Percentiles rank a stretch among this genome's conserved stretches.
These are phyloP conservation scores for Taxawa tesnikishii DNA, from an alignment of 2,329 filamentous ascomycete species.

Conservation along the genomic window DNA sequence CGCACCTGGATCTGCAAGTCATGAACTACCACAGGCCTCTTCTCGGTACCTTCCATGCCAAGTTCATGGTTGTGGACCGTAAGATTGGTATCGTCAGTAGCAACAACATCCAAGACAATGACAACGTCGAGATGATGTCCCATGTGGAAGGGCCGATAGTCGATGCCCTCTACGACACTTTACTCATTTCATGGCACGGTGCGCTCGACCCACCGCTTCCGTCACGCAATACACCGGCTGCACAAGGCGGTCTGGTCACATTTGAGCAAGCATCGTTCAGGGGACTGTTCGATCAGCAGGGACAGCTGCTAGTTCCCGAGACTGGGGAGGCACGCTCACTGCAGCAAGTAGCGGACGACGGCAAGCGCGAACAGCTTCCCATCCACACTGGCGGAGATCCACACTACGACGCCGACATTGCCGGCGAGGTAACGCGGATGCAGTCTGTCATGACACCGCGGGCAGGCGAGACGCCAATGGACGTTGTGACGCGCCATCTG, in stretches of 20 bases:
- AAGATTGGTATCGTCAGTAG: slow-evolving; percentile 59
- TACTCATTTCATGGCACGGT: slow-evolving; percentile 60
- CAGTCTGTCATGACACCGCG: slow-evolving; percentile 44
- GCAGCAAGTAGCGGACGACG: slow-evolving; percentile 8
- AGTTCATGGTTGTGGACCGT: slow-evolving; percentile 67
- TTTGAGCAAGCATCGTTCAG: slow-evolving; percentile 20
- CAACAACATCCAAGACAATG: slow-evolving; percentile 63
- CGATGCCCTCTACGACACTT: slow-evolving; percentile 62
- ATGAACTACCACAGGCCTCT: slow-evolving; percentile 59
- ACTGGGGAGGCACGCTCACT: slow-evolving; percentile 3
- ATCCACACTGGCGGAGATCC: slow-evolving; percentile 48
- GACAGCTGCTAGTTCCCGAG: slow-evolving; percentile 13
- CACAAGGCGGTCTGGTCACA: slow-evolving; percentile 18
- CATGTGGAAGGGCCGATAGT: slow-evolving; percentile 67
- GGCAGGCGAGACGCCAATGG: slow-evolving; percentile 38
- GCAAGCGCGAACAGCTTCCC: slow-evolving; percentile 23
- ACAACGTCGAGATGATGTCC: slow-evolving; percentile 71
- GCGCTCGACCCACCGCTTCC: slow-evolving; percentile 48
- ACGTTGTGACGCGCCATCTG: slow-evolving; percentile 52
- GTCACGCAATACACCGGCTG: slow-evolving; percentile 38
- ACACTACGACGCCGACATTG: slow-evolving; percentile 52
- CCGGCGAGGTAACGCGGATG: slow-evolving; percentile 48
- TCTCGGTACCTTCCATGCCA: slow-evolving; percentile 64
- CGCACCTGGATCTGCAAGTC: slow-evolving; percentile 59
- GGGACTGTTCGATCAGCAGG: slow-evolving; percentile 18